Percentiles rank a stretch among this genome's conserved stretches.
These are phyloP conservation scores for Botryosphaeria dothidea DNA, from an alignment of 2,329 filamentous ascomycete species.

Conservation along the genomic window DNA sequence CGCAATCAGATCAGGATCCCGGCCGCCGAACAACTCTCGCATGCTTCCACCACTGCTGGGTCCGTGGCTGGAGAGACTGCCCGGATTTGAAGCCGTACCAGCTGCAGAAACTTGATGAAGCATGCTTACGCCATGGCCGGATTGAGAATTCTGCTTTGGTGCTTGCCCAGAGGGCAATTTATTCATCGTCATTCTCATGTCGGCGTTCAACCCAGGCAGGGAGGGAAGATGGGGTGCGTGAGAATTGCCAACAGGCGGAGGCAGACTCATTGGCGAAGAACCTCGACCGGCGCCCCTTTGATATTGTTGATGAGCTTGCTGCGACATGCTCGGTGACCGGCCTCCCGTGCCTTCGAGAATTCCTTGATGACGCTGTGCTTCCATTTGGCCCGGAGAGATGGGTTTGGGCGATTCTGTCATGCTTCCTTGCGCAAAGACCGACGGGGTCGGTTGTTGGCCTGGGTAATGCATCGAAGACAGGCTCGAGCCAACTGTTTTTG, in stretches of 20 bases:
- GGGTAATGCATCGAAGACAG: constrained; percentile 38
- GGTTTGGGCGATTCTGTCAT: constrained; percentile 90
- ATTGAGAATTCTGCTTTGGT: constrained; percentile 25
- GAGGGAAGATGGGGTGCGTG: constrained; percentile 44
- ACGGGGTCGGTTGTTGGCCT: constrained; percentile 41
- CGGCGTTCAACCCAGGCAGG: constrained; percentile 41
- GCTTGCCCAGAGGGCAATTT: constrained; percentile 19
- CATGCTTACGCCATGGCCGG: constrained; percentile 40
- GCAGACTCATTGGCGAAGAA: constrained; percentile 51
- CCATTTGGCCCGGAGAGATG: constrained; percentile 65
- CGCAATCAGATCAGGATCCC: constrained; percentile 60
- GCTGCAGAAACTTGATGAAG: constrained; percentile 39
- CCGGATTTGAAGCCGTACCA: constrained; percentile 50
- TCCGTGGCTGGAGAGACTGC: constrained; percentile 50
- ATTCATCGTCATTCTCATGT: constrained; percentile 26
- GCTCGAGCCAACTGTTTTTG: constrained; percentile 38
- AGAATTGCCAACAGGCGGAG: constrained; percentile 44
- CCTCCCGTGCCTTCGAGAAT: constrained; percentile 54
- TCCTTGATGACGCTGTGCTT: constrained; percentile 56
- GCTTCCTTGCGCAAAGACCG: constrained; percentile 67
- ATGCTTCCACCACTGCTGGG: constrained; percentile 61
- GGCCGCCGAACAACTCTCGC: constrained; percentile 65
- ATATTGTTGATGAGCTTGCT: constrained; percentile 61
- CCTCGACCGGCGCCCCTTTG: constrained; percentile 60
- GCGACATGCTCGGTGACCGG: constrained; percentile 65